A percentile compares a stretch with the other conserved stretches of the same genome.
These are phyloP conservation scores for Carex myosuroides DNA, from an alignment of 176 grass and related monocot genomes.

Conservation along the genomic window DNA sequence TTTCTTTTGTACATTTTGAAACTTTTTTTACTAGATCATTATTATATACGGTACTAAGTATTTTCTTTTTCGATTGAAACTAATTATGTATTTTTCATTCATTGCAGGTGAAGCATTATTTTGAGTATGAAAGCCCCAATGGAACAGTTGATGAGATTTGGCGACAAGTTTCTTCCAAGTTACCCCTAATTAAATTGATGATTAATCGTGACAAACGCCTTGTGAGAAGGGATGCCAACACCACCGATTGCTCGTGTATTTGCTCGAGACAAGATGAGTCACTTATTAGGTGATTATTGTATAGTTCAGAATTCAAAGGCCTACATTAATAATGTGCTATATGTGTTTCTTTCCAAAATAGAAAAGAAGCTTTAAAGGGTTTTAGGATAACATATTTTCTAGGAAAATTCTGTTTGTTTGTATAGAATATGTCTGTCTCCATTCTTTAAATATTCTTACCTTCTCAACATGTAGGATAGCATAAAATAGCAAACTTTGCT, in stretches of 20 bases:
- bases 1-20: background rate
- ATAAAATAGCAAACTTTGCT: background rate
- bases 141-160: conserved; percentile 89
- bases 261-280: conserved; percentile 39
- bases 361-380: background rate
- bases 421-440: background rate
- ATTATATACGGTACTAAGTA: background rate
- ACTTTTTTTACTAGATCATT: background rate
- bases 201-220: conserved; percentile 77
- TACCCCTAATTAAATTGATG: conserved; percentile 71
- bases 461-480: background rate
- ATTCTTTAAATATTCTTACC: conserved; percentile 2
- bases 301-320: background rate
- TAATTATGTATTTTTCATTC: background rate
- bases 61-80: conserved; percentile 5
- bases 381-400: conserved; percentile 8
- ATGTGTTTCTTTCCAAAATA: background rate
- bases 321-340: background rate
- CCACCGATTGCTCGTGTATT: conserved; percentile 69
- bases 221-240: conserved; percentile 36
- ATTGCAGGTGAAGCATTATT: conserved; percentile 73
- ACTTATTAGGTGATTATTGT: conserved; percentile 15
- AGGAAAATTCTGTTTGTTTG: background rate
- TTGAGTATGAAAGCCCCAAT: conserved; percentile 75
- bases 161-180: conserved; percentile 81